Conservation (phyloP, 2,329 filamentous ascomycete genomes). For the Fusarium heterosporum region DNA sequence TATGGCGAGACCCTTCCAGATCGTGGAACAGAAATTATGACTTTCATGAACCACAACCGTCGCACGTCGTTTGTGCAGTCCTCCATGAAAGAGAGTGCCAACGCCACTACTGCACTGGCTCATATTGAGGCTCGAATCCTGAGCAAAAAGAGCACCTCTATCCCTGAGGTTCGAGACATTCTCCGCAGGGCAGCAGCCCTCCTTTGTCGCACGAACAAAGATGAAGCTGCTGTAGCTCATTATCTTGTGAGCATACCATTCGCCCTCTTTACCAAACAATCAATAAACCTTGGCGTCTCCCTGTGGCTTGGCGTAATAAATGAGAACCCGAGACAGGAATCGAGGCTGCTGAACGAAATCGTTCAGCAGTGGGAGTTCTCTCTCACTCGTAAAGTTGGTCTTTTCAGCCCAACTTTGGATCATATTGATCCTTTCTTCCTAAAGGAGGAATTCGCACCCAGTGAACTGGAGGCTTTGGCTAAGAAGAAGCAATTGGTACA, state of each 20-base stretch:
- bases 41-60: slow-evolving; percentile 67
- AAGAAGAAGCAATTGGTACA: slow-evolving; percentile 84
- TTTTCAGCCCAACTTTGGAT: slow-evolving; percentile 80
- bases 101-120: slow-evolving; percentile 73
- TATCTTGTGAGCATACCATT: slow-evolving; percentile 95
- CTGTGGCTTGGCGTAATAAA: slow-evolving; percentile 98
- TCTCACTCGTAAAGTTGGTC: slow-evolving; percentile 79
- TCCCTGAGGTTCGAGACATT: slow-evolving; percentile 82
- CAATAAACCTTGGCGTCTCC: slow-evolving; percentile 94
- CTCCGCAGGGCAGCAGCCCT: slow-evolving; percentile 87
- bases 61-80: slow-evolving; percentile 64
- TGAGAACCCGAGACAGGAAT: slow-evolving; percentile 89
- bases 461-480: slow-evolving; percentile 79
- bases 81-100: slow-evolving; percentile 65
- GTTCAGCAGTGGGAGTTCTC: slow-evolving; percentile 91
- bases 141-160: slow-evolving; percentile 75
- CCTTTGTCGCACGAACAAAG: slow-evolving; percentile 80
- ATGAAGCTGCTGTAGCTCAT: slow-evolving; percentile 83
- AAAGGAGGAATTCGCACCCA: slow-evolving; percentile 92
- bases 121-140: slow-evolving; percentile 79
- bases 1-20: slow-evolving; percentile 82
- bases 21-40: slow-evolving; percentile 74
- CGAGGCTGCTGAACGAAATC: slow-evolving; percentile 86
- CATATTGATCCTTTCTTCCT: slow-evolving; percentile 90
- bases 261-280: slow-evolving; percentile 90